Base-by-base conservation (phyloP, 2,329 filamentous ascomycete species). In the Fusarium nurragi region DNA sequence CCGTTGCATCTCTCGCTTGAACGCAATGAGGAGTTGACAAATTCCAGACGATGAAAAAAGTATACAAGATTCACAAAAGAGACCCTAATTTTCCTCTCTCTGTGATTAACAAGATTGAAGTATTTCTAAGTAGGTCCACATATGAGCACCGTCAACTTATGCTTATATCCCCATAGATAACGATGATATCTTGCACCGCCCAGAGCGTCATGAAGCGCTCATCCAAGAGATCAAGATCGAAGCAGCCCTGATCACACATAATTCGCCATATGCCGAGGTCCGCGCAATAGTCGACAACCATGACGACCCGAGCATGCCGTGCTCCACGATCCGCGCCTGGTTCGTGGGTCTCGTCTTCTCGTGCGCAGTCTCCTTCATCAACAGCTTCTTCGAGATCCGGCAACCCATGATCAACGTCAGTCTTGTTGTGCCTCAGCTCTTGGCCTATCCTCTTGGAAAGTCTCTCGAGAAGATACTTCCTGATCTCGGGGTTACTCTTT, bases 351-450 rank as follows among this genome's bases (percentile, higher is more conserved):
- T 84, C 21, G 64, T 79, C 39, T 86, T 86, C 59, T 79, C 81
- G 6, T 75, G 78, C 16, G 60, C 82, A 21, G 75, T 84, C 28
- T 78, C 81, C 41, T 83, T 83, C 54, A 76, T 83, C 72, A 87
- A 88, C 68, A 82, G 84, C 75, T 80, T 88, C 54, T 87, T 88
- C 68, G 82, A 81, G 46, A 82, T 87, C 54, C 83, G 85, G 13
- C 80, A 83, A 62, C 86, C 86, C 0, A 75, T 77, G 44, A 86
- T 88, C 60, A 77, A 73, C 6, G 81, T 88, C 64, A 77, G 79
- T 48, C 76, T 82, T 28, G 83, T 84, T 46, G 83, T 87, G 2
- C 83, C 84, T n/a, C 84, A 87, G 74, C 75, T 88, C 28, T 75
- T 87, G 5, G 82, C 84, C 6, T 88, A 83, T 51, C 85, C 85